A percentile compares a stretch with the other conserved stretches of the same genome.
Conservation (phyloP, 352 stramenopile species). For the Plasmopara muralis region DNA sequence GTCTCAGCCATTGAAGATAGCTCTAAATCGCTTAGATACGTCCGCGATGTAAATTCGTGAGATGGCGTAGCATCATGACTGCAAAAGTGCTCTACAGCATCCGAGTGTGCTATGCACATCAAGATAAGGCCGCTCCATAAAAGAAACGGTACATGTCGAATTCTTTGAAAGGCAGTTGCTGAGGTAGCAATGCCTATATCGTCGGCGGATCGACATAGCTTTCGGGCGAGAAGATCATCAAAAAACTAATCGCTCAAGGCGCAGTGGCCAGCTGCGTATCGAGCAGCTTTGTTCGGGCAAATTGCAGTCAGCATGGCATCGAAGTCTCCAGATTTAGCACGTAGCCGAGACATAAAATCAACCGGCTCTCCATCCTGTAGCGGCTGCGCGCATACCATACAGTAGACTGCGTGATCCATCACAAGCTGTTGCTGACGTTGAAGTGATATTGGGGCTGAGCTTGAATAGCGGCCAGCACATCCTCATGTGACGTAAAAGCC, state of each 20-base stretch:
- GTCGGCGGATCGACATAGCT: too few species aligned
- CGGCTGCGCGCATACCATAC: background rate
- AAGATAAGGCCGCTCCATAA: background rate
- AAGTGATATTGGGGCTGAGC: background rate
- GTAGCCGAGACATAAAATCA: background rate
- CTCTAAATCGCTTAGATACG: too few species aligned
- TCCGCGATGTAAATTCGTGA: too few species aligned
- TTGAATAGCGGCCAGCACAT: background rate
- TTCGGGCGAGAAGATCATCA: too few species aligned
- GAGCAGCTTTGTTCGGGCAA: background rate
- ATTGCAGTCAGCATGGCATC: background rate
- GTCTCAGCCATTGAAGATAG: too few species aligned
- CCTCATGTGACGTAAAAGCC: background rate
- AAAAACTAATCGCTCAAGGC: too few species aligned
- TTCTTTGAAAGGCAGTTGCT: too few species aligned
- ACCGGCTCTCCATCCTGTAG: background rate
- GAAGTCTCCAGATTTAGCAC: background rate
- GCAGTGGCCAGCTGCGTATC: background rate
- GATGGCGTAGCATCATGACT: background rate
- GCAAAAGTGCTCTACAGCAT: background rate
- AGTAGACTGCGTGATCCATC: background rate
- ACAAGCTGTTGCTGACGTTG: background rate
- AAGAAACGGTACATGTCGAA: background rate
- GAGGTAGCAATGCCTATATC: too few species aligned
- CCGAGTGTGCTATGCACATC: background rate